These are phyloP conservation scores for Apiotrichum akiyoshidainum DNA, from an alignment of 1,284 basidiomycete genomes.

Conservation along the genomic window DNA sequence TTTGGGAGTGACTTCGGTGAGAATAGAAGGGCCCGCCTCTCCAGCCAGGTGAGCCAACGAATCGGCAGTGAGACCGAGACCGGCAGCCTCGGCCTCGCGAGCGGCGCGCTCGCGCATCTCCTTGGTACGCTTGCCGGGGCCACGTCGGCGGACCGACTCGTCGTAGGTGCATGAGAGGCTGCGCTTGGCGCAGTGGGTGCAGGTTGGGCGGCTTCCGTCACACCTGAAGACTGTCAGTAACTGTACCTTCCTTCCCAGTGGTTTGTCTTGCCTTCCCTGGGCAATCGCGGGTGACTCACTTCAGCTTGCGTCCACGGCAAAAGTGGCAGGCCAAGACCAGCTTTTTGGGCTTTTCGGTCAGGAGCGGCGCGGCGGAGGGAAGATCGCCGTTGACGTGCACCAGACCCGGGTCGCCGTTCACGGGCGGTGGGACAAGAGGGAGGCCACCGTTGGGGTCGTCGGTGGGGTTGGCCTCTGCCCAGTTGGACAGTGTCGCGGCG, in stretches of 20 bases:
- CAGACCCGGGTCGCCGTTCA: slow-evolving; percentile 10
- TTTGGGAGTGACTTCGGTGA: slow-evolving; percentile 12
- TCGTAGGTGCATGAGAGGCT: slow-evolving; percentile 48
- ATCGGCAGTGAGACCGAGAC: slow-evolving; percentile 21
- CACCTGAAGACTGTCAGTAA: slow-evolving; percentile 22
- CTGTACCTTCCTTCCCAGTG: neutral
- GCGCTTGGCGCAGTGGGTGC: slow-evolving; percentile 38
- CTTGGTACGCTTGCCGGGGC: slow-evolving; percentile 53
- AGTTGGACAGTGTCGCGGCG: slow-evolving; percentile 19
- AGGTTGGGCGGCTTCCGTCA: slow-evolving; percentile 37
- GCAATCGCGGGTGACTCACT: slow-evolving; percentile 47
- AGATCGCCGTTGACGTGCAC: slow-evolving; percentile 7
- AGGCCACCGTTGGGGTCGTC: slow-evolving; percentile 10
- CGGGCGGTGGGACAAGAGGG: slow-evolving; percentile 2
- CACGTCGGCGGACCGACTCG: slow-evolving; percentile 49
- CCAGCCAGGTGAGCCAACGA: slow-evolving; percentile 9
- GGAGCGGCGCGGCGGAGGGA: neutral
- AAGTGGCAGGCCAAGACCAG: slow-evolving; percentile 52
- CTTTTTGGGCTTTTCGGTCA: slow-evolving; percentile 35
- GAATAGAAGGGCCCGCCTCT: slow-evolving; percentile 6
- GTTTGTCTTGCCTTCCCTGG: too few species aligned
- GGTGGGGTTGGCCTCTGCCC: slow-evolving; percentile 15
- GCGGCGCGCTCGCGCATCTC: slow-evolving; percentile 43
- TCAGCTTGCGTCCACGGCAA: slow-evolving; percentile 51
- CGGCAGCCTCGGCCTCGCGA: slow-evolving; percentile 37